phyloP scores from a whole-genome alignment of 1,139 yeast genomes.

The Debaryomycetaceae sp. region DNA sequence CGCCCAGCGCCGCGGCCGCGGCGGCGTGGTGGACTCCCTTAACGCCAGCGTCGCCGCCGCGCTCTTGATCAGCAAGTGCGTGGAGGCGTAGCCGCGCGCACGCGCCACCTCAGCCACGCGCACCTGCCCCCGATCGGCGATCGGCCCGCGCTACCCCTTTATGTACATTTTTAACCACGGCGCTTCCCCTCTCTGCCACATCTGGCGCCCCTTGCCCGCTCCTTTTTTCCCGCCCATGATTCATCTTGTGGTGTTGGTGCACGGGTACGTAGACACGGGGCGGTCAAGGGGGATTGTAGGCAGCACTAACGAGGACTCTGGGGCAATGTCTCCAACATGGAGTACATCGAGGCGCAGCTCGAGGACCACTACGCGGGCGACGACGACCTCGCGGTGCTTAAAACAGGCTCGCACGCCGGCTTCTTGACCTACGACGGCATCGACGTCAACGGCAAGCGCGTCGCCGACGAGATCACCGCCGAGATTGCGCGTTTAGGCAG shows the following conservation, averaged over 20 bases:
- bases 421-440: constrained; percentile 82
- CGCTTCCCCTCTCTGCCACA: too few species aligned
- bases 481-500: constrained; percentile 35
- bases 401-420: constrained; percentile 59
- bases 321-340: constrained; percentile 72
- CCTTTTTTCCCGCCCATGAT: too few species aligned
- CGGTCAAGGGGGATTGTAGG: neutral
- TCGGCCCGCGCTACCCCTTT: too few species aligned
- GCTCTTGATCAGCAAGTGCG: constrained; percentile 47
- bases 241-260: constrained; percentile 70
- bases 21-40: constrained; percentile 63
- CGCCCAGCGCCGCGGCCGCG: constrained; percentile 26
- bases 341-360: constrained; percentile 47
- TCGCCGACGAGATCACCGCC: constrained; percentile 59
- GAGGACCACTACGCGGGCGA: constrained; percentile 16
- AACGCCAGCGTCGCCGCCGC: constrained; percentile 92
- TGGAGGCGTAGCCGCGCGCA: too few species aligned
- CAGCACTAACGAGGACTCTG: constrained; percentile 44
- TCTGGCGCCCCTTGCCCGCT: too few species aligned
- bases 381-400: constrained; percentile 45
- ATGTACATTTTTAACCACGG: too few species aligned
- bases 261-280: constrained; percentile 51
- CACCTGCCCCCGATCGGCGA: too few species aligned
- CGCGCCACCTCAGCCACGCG: too few species aligned
- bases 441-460: constrained; percentile 76